Evolutionary conservation across 495 filamentous ascomycete species (phyloP), one percentile per base, ranked within the genome.

Genomic region (Amorphotheca resinae): DNA sequence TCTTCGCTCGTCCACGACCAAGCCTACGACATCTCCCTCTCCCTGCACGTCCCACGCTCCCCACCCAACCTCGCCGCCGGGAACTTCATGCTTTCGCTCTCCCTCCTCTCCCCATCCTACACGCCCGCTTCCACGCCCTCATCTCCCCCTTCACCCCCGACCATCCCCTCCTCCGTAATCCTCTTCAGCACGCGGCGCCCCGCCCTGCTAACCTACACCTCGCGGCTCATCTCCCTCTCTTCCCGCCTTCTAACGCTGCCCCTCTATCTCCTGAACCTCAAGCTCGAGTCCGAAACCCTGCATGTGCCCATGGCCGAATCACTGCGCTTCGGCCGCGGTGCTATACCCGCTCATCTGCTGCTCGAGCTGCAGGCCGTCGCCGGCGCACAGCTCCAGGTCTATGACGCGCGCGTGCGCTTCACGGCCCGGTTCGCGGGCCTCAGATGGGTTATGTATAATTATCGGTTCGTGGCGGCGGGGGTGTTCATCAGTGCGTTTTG

Each of bases 61-160:
- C 74, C 69, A 0, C 31, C 56, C 1, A 86, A 85, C 55, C 54
- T 75, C 15, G 64, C 58, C 6, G 61, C 58, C 21, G 91, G 89
- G 16, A 95, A 95, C 62, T 96, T 96, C 69, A 96, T 96, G 88
- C 64, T 94, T 11, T 77, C 85, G 38, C 64, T 95, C n/a, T 64
- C 73, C 12, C 66, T 89, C 9, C 64, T 77, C 25, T 64, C 68
- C 1, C 58, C 59, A 30, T 51, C 56, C 11, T 57, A 59, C 25
- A 58, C 3, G 52, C 58, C 39, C 14, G 33, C 32, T 0, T 6
- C 31, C 2, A 36, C 45, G 1, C 12, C 38, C 5, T 45, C 22
- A 50, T 57, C 9, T 36, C 61, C 12, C 12, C 54, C 16, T 22
- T 32, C 14, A n/a, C 32, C 17, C 15, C 42, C 12, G 15, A 30